Evolutionary conservation across 768 basidiomycete genomes (phyloP).

Genomic region (Podaxis rugospora): DNA sequence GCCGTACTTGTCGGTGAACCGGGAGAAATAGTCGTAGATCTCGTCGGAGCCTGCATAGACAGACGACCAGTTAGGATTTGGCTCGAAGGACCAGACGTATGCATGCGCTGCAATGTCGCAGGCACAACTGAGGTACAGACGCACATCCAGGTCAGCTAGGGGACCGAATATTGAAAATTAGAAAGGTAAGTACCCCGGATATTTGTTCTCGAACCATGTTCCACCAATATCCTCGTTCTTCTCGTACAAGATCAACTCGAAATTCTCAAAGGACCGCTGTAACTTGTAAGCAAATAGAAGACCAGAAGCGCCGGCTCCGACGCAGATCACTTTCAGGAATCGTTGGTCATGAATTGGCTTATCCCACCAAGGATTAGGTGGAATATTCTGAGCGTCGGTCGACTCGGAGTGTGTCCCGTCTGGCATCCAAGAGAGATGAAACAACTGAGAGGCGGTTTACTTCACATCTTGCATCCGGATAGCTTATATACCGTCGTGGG

Average conservation of each 20-base stretch:
- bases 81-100: slow-evolving; percentile 30
- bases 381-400: not conserved
- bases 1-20: slow-evolving; percentile 24
- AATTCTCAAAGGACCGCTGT: slow-evolving; percentile 30
- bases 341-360: slow-evolving; percentile 25
- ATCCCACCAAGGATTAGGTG: slow-evolving; percentile 4
- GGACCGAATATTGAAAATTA: not conserved
- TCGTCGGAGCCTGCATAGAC: slow-evolving; percentile 27
- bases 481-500: too few relatives aligned
- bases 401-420: not conserved
- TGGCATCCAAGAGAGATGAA: not conserved
- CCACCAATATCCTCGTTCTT: slow-evolving; percentile 28
- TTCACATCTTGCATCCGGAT: too few relatives aligned
- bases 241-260: slow-evolving; percentile 29
- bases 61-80: slow-evolving; percentile 27
- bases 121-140: slow-evolving; percentile 28
- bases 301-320: slow-evolving; percentile 32
- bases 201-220: slow-evolving; percentile 33
- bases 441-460: too few relatives aligned
- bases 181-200: not conserved
- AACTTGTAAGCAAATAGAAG: slow-evolving; percentile 29
- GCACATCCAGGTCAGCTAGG: slow-evolving; percentile 24
- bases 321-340: slow-evolving; percentile 25
- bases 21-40: slow-evolving; percentile 25
- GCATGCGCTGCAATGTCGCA: slow-evolving; percentile 29